These are phyloP conservation scores for Apiospora aurea DNA, from an alignment of 2,329 filamentous ascomycete species.

Conservation along the genomic window DNA sequence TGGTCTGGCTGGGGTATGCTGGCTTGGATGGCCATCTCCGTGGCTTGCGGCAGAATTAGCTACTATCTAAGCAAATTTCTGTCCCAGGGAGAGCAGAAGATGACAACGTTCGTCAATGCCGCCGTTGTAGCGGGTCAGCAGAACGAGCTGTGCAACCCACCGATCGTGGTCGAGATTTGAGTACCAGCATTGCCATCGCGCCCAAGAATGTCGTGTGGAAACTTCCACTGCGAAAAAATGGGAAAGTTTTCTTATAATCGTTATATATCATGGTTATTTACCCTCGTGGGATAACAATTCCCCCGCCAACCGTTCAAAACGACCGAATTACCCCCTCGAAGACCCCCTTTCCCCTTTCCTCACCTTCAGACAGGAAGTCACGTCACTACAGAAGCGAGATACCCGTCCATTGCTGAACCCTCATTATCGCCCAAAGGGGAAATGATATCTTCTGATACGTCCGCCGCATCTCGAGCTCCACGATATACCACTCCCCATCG, in stretches of 20 bases:
- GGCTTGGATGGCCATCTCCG: not conserved
- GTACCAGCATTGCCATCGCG: not conserved
- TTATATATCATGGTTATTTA: too few relatives aligned
- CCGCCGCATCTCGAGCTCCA: constrained; percentile 33
- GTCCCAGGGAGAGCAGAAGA: not conserved
- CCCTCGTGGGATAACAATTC: too few relatives aligned
- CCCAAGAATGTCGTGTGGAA: not conserved
- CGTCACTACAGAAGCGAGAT: constrained; percentile 4
- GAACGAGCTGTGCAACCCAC: not conserved
- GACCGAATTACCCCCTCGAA: not conserved
- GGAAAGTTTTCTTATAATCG: too few relatives aligned
- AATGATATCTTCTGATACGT: constrained; percentile 34
- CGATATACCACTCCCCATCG: constrained; percentile 35
- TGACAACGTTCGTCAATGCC: not conserved
- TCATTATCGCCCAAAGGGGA: constrained; percentile 13
- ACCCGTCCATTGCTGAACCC: constrained; percentile 24
- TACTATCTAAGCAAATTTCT: not conserved
- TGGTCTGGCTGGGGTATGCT: constrained; percentile 1
- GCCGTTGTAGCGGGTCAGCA: not conserved
- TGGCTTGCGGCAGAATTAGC: not conserved
- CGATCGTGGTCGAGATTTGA: not conserved
- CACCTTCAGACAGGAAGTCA: not conserved
- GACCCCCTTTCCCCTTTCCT: not conserved
- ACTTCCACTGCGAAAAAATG: too few relatives aligned
- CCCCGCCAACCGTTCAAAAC: not conserved